Percentiles rank a stretch among this genome's conserved stretches.
Evolutionary conservation across 1,284 basidiomycete species (phyloP).

Genomic region (Retiboletus flavoniger): DNA sequence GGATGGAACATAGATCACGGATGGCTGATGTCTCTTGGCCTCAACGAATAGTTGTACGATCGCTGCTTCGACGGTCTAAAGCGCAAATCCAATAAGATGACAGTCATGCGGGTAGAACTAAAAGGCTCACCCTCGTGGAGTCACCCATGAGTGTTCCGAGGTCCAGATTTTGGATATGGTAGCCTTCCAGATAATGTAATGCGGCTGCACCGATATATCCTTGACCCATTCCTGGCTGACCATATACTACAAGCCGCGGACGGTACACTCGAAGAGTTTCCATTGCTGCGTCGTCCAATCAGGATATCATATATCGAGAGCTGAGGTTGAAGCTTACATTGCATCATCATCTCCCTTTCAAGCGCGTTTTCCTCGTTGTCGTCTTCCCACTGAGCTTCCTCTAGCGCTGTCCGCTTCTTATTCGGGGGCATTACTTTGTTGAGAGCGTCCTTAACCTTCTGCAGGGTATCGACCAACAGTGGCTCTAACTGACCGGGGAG

Average conservation of each 20-base stretch:
- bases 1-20: conserved; percentile 92
- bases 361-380: conserved; percentile 68
- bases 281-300: conserved; percentile 60
- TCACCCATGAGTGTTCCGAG: conserved; percentile 88
- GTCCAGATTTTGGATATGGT: conserved; percentile 92
- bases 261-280: conserved; percentile 90
- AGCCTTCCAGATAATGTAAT: conserved; percentile 93
- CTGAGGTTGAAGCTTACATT: conserved; percentile 54
- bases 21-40: conserved; percentile 96
- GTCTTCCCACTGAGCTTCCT: conserved; percentile 92
- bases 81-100: background rate
- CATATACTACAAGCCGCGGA: conserved; percentile 86
- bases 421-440: conserved; percentile 67
- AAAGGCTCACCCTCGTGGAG: conserved; percentile 70
- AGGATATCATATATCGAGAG: background rate
- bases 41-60: conserved; percentile 97
- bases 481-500: conserved; percentile 87
- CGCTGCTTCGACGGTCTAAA: conserved; percentile 84
- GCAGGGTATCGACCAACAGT: conserved; percentile 68
- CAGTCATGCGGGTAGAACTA: background rate
- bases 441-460: conserved; percentile 71
- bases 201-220: conserved; percentile 86
- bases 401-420: conserved; percentile 78
- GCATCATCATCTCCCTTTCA: conserved; percentile 81
- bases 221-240: conserved; percentile 87